A percentile compares a stretch with the other conserved stretches of the same genome.
Evolutionary conservation across 148 eudicot species (phyloP).

Genomic region (Pharnaceum exiguum): DNA sequence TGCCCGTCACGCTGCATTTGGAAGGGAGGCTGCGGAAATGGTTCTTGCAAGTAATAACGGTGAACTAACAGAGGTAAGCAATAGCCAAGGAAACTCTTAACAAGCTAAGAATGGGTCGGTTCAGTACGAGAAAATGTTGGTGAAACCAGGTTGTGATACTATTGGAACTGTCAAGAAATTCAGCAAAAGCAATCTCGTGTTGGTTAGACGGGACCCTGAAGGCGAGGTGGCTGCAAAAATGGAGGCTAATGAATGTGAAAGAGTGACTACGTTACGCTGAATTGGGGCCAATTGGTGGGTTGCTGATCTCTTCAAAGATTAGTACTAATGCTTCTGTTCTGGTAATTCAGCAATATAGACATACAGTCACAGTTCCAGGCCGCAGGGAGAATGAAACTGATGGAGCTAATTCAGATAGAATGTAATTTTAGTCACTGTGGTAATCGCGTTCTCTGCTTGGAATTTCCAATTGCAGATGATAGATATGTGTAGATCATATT

Average conservation of each 20-base stretch:
- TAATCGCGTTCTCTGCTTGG: too few species aligned
- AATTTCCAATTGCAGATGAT: not conserved
- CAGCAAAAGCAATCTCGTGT: conserved; percentile 39
- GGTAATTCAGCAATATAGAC: conserved; percentile 69
- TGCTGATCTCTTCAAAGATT: conserved; percentile 45
- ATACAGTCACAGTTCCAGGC: conserved; percentile 27
- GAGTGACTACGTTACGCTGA: conserved; percentile 56
- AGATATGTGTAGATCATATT: not conserved
- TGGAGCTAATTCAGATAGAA: conserved; percentile 36
- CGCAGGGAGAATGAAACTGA: conserved; percentile 15
- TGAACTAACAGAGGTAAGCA: conserved; percentile 43
- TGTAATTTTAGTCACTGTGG: not conserved
- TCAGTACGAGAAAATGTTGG: conserved; percentile 47
- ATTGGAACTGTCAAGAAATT: conserved; percentile 27
- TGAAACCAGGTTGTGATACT: conserved; percentile 27
- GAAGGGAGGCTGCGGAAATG: conserved; percentile 77
- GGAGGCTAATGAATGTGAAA: conserved; percentile 18
- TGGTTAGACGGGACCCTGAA: conserved; percentile 62
- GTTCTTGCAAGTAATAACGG: conserved; percentile 39
- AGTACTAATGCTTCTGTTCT: conserved; percentile 53
- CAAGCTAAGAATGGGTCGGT: conserved; percentile 27
- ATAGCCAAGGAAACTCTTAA: conserved; percentile 24
- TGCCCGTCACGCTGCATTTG: conserved; percentile 83
- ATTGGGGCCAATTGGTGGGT: conserved; percentile 51
- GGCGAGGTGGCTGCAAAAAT: conserved; percentile 36